phyloP scores from a whole-genome alignment of 768 basidiomycete genomes.

The Cantharellus anzutake region DNA sequence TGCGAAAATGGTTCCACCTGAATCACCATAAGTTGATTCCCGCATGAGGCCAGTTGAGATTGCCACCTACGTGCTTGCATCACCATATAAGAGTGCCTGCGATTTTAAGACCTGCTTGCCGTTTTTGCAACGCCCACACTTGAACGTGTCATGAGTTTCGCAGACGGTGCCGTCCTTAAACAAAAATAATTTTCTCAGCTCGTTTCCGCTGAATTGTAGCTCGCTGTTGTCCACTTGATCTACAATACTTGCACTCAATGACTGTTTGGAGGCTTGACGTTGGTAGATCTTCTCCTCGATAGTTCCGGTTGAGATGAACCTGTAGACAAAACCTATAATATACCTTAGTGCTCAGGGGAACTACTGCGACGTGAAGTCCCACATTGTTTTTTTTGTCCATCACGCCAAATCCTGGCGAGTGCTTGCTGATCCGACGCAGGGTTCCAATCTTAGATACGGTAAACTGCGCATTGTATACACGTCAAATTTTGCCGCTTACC shows the following conservation, averaged over 20 bases:
- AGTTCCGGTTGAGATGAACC: slow-evolving; percentile 91
- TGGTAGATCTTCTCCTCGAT: slow-evolving; percentile 99
- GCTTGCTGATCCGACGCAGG: slow-evolving; percentile 98
- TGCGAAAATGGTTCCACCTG: slow-evolving; percentile 97
- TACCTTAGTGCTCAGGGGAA: background rate
- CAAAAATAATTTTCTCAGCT: slow-evolving; percentile 75
- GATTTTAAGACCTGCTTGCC: slow-evolving; percentile 72
- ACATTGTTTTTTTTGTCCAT: slow-evolving; percentile 99
- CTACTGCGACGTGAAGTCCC: slow-evolving; percentile 14
- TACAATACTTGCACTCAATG: slow-evolving; percentile 92
- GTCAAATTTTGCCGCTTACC: slow-evolving; percentile 23
- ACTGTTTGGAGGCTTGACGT: slow-evolving; percentile 88
- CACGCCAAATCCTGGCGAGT: slow-evolving; percentile 95
- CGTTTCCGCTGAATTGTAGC: slow-evolving; percentile 82
- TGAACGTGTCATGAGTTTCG: slow-evolving; percentile 97
- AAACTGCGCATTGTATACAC: background rate
- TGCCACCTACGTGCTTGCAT: slow-evolving; percentile 79
- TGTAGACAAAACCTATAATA: slow-evolving; percentile 77
- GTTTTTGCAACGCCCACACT: slow-evolving; percentile 79
- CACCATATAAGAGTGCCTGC: slow-evolving; percentile 79
- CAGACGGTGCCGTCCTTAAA: slow-evolving; percentile 76
- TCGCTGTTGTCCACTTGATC: slow-evolving; percentile 93
- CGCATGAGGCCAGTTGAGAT: background rate
- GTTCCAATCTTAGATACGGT: slow-evolving; percentile 53
- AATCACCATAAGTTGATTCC: background rate